Evolutionary conservation across 169 alveolate genomes (phyloP), one percentile per base, ranked within the genome.

Genomic region (Plasmodium berghei): DNA sequence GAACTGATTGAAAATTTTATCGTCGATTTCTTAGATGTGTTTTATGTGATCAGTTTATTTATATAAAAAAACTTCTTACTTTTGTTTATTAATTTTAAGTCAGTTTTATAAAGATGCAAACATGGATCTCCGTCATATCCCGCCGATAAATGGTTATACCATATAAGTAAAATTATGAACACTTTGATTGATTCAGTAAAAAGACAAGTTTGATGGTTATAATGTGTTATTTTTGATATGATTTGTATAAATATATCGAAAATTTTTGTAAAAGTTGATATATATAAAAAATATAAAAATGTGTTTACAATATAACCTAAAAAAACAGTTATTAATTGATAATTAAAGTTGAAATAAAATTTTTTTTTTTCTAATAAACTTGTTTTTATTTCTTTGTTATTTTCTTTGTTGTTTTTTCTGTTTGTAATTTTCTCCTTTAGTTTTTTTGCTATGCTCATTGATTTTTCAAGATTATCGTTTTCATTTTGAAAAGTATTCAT

Each of bases 81-180:
- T 54, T 40, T 61, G 49, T 67, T 64, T 42, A 74, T 74, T 3
- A 74, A 16, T n/a, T 62, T 62, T 16, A 74, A 54, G 5, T 28
- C 6, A 16, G 52, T 34, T 42, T 74, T 74, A 67, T 61, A 62
- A 16, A 74, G 48, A 22, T 74, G 88, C 2, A 74, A 74, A 74
- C 61, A 74, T 26, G 88, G 88, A 20, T 74, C 88, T 16, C 88
- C 88, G n/a, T 74, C 88, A 55, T 61, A 74, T 20, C 88, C 88
- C 1, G 63, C 88, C 1, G 88, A 61, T 52, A 46, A 40, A 34
- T 74, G 28, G 12, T 40, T 14, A 28, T 42, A 74, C 88, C 88
- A 74, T 26, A 74, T 16, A 1, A 62, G 46, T 1, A 74, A 64
- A 9, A 46, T 62, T 18, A 26, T 1, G 1, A 54, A 45, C 14